These are phyloP conservation scores for Colletotrichum plurivorum DNA, from an alignment of 2,329 filamentous ascomycete species.

Conservation along the genomic window DNA sequence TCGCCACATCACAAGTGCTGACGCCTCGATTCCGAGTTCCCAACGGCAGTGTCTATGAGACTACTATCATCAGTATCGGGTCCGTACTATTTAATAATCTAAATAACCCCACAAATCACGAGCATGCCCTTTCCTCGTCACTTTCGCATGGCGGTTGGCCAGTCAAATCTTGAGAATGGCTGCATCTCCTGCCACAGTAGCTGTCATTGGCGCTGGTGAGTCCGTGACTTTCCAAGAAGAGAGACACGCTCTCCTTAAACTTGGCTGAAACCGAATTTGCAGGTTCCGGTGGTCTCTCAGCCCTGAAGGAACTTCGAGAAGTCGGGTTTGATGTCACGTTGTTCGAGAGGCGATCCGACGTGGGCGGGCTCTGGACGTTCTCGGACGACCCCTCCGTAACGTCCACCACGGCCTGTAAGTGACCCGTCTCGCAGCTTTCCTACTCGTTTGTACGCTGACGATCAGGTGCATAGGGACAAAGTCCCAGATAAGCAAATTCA, in stretches of 20 bases:
- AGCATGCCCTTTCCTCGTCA: not conserved
- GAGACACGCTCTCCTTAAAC: not conserved
- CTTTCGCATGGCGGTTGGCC: not conserved
- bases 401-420: slow-evolving; percentile 27
- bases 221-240: not conserved
- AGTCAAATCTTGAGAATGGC: not conserved
- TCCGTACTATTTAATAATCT: no score
- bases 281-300: slow-evolving; percentile 44
- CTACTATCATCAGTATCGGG: no score
- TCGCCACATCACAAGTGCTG: no score
- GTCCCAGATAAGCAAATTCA: slow-evolving; percentile 45
- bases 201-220: slow-evolving; percentile 44
- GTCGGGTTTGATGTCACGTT: slow-evolving; percentile 45
- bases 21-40: no score
- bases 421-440: slow-evolving; percentile 22
- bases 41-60: no score
- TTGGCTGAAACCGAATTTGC: not conserved
- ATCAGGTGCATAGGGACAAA: not conserved
- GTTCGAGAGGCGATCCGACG: slow-evolving; percentile 44
- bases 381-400: slow-evolving; percentile 43
- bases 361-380: slow-evolving; percentile 45
- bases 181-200: slow-evolving; percentile 22
- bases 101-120: no score
- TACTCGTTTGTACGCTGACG: not conserved
- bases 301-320: slow-evolving; percentile 44